These are phyloP conservation scores for Trametes cingulata DNA, from an alignment of 768 basidiomycete species.

Conservation along the genomic window DNA sequence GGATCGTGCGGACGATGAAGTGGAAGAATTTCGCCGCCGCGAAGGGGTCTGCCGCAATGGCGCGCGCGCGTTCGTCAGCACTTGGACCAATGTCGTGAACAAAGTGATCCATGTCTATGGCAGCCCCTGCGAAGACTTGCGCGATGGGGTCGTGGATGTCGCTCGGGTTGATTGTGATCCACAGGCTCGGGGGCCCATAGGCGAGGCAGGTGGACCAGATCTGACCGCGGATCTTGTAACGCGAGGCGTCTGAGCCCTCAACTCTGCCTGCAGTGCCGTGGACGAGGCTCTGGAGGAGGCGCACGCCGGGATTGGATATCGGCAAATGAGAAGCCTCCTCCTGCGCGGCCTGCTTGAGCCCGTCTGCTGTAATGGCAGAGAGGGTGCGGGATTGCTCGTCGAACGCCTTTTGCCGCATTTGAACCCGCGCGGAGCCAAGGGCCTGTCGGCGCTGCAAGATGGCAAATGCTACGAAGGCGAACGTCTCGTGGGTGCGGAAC, in stretches of 20 bases:
- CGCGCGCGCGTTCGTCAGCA: constrained; percentile 20
- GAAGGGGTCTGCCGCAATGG: constrained; percentile 42
- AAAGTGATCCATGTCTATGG: constrained; percentile 47
- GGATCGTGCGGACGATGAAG: constrained; percentile 34
- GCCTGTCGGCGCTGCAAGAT: constrained; percentile 34
- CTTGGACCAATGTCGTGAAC: constrained; percentile 28
- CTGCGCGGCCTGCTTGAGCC: constrained; percentile 35
- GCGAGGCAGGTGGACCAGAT: constrained; percentile 39
- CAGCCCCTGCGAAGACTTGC: constrained; percentile 43
- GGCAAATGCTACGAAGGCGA: constrained; percentile 35
- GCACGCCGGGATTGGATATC: constrained; percentile 15
- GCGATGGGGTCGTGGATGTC: constrained; percentile 46
- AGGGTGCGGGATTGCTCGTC: constrained; percentile 25
- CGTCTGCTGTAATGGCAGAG: constrained; percentile 28
- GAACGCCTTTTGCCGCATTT: constrained; percentile 34
- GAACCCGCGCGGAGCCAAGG: constrained; percentile 32
- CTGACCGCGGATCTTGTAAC: constrained; percentile 29
- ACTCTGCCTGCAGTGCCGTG: constrained; percentile 21
- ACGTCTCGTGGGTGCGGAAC: constrained; percentile 35
- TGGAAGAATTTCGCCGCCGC: constrained; percentile 45
- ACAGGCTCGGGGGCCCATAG: constrained; percentile 37
- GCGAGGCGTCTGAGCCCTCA: constrained; percentile 20
- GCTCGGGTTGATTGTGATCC: constrained; percentile 46
- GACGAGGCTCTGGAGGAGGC: constrained; percentile 17
- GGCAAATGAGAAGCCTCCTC: constrained; percentile 33